Evolutionary conservation across 805 yeast genomes (phyloP), one percentile per base, ranked within the genome.

Genomic region (Suhomyces xylopsoci): DNA sequence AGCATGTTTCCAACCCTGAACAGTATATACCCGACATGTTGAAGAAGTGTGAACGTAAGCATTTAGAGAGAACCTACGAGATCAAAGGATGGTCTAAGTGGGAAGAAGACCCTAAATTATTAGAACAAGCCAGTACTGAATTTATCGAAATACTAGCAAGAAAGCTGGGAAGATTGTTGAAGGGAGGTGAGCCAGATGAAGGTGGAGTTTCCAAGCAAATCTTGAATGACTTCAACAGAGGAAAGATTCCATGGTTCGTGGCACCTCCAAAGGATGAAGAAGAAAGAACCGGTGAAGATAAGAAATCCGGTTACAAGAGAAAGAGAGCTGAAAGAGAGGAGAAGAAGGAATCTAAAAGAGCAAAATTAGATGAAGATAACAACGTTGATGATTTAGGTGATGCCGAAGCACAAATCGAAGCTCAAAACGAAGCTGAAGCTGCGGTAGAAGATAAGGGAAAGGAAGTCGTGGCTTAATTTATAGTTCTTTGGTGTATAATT

Each of bases 111-210:
- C 62, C 61, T 7, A 69, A 90, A 20, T 76, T 86, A 22, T 63
- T 74, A 55, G 78, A 73, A 55, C 65, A 65, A 45, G 79, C 79
- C 30, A 68, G 75, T 55, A 64, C 60, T 2, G 97, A 91, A 63
- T 94, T 93, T 64, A 81, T 93, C 55, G 97, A 94, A 71, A 76
- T 90, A 64, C 77, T 93, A 59, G 98, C 98, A 1, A 84, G 96
- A 68, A 94, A 94, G 70, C 88, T 84, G 50, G 99, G 99, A 56
- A 83, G 97, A 69, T 79, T 93, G 60, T 73, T 94, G 60, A 93
- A 93, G 71, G 99, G 99, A 55, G 99, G 97, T 58, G 99, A 94
- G 73, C 96, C 98, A 1, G 98, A 93, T 69, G 97, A 93, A 71
- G 78, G 86, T 58, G 96, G 97, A 62, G 90, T 93, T 52, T 85